Conservation (phyloP, 2,329 filamentous ascomycete species). For the Ceratocystis ficicola region DNA sequence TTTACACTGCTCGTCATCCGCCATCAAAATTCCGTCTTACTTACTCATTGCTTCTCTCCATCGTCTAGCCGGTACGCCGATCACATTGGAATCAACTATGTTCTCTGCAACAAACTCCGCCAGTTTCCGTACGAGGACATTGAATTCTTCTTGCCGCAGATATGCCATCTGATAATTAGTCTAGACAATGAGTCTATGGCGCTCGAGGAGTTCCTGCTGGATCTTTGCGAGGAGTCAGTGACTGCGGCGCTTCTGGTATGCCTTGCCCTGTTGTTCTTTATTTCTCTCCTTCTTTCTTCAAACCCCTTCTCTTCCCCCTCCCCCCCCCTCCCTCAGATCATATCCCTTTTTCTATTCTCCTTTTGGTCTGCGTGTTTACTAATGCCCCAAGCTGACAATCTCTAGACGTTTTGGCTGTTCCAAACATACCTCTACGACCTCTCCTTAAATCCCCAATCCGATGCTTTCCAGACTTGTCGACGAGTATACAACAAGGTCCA, state of each 20-base stretch:
- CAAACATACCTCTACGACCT: constrained; percentile 80
- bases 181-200: constrained; percentile 88
- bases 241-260: constrained; percentile 70
- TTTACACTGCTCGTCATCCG: not conserved
- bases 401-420: constrained; percentile 78
- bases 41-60: constrained; percentile 11
- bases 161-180: constrained; percentile 79
- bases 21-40: constrained; percentile 1
- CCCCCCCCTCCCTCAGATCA: not conserved
- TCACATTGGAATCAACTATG: constrained; percentile 82
- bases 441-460: constrained; percentile 59
- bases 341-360: not conserved
- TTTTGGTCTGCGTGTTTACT: not conserved
- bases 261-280: not conserved
- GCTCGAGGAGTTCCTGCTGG: constrained; percentile 73
- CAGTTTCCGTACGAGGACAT: constrained; percentile 85
- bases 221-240: constrained; percentile 77
- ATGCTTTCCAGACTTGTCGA: constrained; percentile 69
- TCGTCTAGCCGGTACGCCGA: constrained; percentile 64
- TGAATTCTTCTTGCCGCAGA: constrained; percentile 79
- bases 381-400: constrained; percentile 8
- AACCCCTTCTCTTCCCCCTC: constrained; percentile 5
- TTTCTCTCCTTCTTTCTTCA: constrained; percentile 25
- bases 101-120: constrained; percentile 76
- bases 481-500: constrained; percentile 82